Percentiles rank a stretch among this genome's conserved stretches.
phyloP scores from a whole-genome alignment of 1,284 basidiomycete species.

The Tilletia horrida region DNA sequence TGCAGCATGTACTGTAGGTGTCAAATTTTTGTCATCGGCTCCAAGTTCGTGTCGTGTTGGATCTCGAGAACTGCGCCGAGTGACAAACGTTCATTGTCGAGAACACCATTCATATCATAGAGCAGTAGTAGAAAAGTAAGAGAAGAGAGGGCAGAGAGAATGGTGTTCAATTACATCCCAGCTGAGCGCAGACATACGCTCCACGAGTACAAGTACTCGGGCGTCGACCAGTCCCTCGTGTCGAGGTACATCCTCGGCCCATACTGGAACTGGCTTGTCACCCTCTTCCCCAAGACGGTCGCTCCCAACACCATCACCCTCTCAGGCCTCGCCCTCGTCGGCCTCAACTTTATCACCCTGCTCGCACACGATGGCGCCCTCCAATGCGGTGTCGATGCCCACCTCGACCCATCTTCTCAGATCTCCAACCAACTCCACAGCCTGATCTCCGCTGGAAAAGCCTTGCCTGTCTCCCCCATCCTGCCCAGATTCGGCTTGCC shows the following conservation, averaged over 20 bases:
- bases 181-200: conserved; percentile 58
- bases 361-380: conserved; percentile 55
- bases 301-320: conserved; percentile 74
- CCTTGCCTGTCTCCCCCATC: conserved; percentile 34
- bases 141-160: neutral
- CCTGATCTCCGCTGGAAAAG: neutral
- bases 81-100: too few species aligned
- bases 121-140: too few species aligned
- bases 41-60: too few species aligned
- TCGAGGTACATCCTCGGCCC: conserved; percentile 80
- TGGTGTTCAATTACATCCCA: conserved; percentile 56
- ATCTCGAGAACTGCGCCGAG: too few species aligned
- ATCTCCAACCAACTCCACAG: conserved; percentile 15
- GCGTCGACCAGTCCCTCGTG: conserved; percentile 60
- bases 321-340: conserved; percentile 72
- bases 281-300: conserved; percentile 77
- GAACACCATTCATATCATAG: too few species aligned
- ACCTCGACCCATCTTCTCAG: conserved; percentile 35
- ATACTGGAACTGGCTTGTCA: conserved; percentile 93
- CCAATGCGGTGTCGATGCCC: conserved; percentile 43
- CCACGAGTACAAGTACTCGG: conserved; percentile 63
- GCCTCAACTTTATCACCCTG: conserved; percentile 78
- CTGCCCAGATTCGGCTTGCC: conserved; percentile 37
- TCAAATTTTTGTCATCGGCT: too few species aligned
- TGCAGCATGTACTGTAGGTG: too few species aligned